Percentiles rank a stretch among this genome's conserved stretches.
Conservation (phyloP, 495 filamentous ascomycete genomes). For the Neurospora tetraspora region DNA sequence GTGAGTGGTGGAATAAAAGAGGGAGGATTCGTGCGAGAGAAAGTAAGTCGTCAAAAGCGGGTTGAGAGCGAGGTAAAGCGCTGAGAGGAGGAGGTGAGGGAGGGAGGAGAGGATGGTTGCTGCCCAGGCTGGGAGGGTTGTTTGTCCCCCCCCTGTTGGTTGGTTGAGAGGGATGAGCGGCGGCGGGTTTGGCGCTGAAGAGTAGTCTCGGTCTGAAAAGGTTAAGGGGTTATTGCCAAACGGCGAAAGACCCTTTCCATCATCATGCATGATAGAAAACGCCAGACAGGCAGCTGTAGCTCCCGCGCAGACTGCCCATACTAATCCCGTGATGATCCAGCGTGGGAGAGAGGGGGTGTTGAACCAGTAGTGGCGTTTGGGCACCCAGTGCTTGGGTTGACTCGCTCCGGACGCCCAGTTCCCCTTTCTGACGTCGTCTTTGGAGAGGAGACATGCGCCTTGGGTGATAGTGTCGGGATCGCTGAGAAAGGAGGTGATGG, state of each 20-base stretch:
- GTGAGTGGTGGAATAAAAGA: conserved; percentile 8
- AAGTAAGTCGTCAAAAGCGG: conserved; percentile 28
- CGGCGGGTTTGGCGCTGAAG: not conserved
- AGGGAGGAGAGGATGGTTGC: conserved; percentile 23
- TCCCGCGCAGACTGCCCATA: conserved; percentile 19
- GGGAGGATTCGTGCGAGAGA: conserved; percentile 34
- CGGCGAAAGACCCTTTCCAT: conserved; percentile 14
- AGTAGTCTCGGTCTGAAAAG: not conserved
- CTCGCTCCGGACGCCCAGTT: conserved; percentile 21
- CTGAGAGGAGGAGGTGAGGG: conserved; percentile 31
- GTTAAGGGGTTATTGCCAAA: conserved; percentile 14
- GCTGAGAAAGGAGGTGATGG: conserved; percentile 35
- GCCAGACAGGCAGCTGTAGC: conserved; percentile 24
- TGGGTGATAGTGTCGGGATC: conserved; percentile 28
- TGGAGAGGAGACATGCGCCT: conserved; percentile 29
- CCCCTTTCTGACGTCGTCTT: conserved; percentile 28
- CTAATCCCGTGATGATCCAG: conserved; percentile 20
- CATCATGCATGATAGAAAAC: conserved; percentile 12
- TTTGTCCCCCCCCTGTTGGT: not conserved
- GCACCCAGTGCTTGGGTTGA: conserved; percentile 28
- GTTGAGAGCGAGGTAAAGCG: conserved; percentile 33
- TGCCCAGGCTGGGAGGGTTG: not conserved
- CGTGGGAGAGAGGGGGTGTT: conserved; percentile 24
- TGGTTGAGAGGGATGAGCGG: not conserved
- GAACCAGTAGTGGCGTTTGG: conserved; percentile 32